phyloP scores from a whole-genome alignment of 331 rosid genomes.

The Pyracantha coccinea region DNA sequence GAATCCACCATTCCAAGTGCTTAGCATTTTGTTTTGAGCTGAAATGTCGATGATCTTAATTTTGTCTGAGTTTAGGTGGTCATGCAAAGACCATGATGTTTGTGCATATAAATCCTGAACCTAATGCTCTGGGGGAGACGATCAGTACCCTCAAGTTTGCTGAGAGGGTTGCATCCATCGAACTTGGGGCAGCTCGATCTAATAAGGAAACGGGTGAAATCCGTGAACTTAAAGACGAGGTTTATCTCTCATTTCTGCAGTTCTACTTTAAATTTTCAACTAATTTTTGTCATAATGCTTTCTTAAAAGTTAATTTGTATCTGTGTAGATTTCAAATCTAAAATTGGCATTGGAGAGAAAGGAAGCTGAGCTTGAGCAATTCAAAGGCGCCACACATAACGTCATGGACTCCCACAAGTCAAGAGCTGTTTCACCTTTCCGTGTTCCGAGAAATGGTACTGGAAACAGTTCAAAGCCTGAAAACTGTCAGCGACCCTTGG shows the following conservation, averaged over 20 bases:
- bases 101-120: slow-evolving; percentile 93
- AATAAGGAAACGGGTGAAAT: slow-evolving; percentile 91
- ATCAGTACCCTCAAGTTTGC: slow-evolving; percentile 98
- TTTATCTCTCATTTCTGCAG: slow-evolving; percentile 17
- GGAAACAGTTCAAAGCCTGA: slow-evolving; percentile 40
- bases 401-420: slow-evolving; percentile 46
- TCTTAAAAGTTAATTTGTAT: neutral
- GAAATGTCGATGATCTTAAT: neutral
- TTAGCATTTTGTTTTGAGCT: neutral
- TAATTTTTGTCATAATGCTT: neutral
- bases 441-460: slow-evolving; percentile 49
- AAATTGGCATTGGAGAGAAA: slow-evolving; percentile 69
- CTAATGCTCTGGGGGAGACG: slow-evolving; percentile 86
- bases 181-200: slow-evolving; percentile 91
- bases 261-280: neutral
- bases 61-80: slow-evolving; percentile 50
- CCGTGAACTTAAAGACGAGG: slow-evolving; percentile 92
- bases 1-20: neutral
- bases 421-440: slow-evolving; percentile 85
- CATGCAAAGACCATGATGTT: slow-evolving; percentile 99
- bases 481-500: slow-evolving; percentile 37
- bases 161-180: slow-evolving; percentile 90
- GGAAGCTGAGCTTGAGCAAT: slow-evolving; percentile 69
- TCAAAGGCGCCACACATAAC: slow-evolving; percentile 49
- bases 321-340: slow-evolving; percentile 58